These are phyloP conservation scores for Aureobasidium leucospermi DNA, from an alignment of 2,329 filamentous ascomycete species.

Conservation along the genomic window DNA sequence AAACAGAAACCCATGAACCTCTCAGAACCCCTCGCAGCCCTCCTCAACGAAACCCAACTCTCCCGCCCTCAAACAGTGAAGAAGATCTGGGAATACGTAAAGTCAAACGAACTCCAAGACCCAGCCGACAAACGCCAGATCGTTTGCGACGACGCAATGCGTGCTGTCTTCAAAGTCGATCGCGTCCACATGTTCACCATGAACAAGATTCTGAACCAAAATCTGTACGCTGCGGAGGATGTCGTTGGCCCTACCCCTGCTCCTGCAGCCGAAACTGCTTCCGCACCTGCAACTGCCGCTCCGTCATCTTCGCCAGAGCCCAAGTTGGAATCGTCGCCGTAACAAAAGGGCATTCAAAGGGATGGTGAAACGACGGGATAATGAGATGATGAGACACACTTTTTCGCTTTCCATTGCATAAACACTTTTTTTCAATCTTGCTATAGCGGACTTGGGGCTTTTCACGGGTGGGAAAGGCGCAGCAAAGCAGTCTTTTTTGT, in stretches of 20 bases:
- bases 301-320: not conserved
- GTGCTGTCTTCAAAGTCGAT: conserved; percentile 83
- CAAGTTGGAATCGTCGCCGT: not conserved
- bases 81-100: conserved; percentile 93
- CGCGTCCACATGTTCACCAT: conserved; percentile 98
- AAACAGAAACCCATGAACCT: conserved; percentile 64
- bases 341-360: not conserved
- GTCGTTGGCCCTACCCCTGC: not conserved
- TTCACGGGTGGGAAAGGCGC: not conserved
- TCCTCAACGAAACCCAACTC: conserved; percentile 68
- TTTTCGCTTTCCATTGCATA: not conserved
- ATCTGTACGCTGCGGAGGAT: conserved; percentile 80
- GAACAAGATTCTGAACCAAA: conserved; percentile 90
- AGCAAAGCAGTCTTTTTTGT: not conserved
- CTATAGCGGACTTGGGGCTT: not conserved
- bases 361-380: too few species aligned
- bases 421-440: not conserved
- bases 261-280: not conserved
- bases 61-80: conserved; percentile 95
- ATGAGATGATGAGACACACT: not conserved
- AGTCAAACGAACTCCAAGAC: conserved; percentile 79
- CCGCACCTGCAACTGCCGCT: not conserved
- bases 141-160: conserved; percentile 82
- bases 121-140: conserved; percentile 89
- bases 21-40: conserved; percentile 59